These are phyloP conservation scores for Psilocybe cyanescens DNA, from an alignment of 768 basidiomycete species.

Conservation along the genomic window DNA sequence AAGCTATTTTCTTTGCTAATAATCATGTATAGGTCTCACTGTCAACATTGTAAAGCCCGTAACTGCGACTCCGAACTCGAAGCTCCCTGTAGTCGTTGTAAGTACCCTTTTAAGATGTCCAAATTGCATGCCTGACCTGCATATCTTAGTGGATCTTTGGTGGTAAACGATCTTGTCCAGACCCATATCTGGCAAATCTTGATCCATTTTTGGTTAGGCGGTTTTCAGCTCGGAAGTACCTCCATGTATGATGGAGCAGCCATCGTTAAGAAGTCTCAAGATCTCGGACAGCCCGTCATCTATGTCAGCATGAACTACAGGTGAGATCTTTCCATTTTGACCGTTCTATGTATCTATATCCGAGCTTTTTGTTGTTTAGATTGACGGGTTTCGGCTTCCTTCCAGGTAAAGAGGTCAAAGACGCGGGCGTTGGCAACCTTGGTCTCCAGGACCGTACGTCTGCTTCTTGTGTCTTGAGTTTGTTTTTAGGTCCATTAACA, in stretches of 20 bases:
- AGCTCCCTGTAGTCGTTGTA: conserved; percentile 57
- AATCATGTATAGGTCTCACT: conserved; percentile 21
- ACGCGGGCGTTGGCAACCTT: conserved; percentile 58
- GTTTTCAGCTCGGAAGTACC: conserved; percentile 34
- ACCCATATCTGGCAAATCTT: neutral
- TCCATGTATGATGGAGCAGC: conserved; percentile 26
- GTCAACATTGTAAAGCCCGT: conserved; percentile 53
- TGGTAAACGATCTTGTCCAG: conserved; percentile 31
- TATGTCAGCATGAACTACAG: conserved; percentile 63
- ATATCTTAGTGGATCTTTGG: conserved; percentile 53
- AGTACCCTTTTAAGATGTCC: neutral
- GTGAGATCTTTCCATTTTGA: conserved; percentile 2
- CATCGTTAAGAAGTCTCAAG: conserved; percentile 48
- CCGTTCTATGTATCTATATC: neutral
- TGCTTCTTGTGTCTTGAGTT: neutral
- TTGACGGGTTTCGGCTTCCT: conserved; percentile 54
- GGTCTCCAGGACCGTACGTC: conserved; percentile 66
- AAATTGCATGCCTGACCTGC: neutral
- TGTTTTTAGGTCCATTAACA: neutral
- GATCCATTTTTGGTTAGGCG: conserved; percentile 3
- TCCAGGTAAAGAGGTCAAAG: conserved; percentile 52
- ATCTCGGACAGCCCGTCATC: conserved; percentile 45
- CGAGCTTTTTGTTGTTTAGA: neutral
- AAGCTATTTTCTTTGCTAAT: conserved; percentile 3
- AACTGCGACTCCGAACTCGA: conserved; percentile 38